phyloP scores from a whole-genome alignment of 306 rosid genomes.

The Citrullus amarus region DNA sequence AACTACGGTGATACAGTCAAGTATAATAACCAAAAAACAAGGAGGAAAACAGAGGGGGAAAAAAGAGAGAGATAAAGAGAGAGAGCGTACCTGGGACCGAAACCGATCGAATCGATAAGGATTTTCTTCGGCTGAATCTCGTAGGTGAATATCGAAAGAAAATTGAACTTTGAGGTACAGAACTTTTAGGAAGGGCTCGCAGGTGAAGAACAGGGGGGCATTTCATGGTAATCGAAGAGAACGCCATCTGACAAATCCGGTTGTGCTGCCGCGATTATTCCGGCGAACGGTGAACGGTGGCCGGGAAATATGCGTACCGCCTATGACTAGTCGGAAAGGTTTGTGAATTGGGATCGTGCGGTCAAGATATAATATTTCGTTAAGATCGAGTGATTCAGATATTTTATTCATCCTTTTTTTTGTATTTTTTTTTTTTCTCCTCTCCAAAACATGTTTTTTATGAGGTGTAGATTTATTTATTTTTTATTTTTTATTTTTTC shows the following conservation, averaged over 20 bases:
- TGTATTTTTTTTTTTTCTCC: too few species aligned
- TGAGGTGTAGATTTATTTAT: background rate
- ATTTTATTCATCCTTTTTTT: background rate
- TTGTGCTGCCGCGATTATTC: background rate
- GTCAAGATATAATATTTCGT: background rate
- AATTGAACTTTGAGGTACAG: slow-evolving; percentile 21
- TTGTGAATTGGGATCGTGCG: background rate
- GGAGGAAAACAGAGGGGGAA: background rate
- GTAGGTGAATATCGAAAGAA: slow-evolving; percentile 30
- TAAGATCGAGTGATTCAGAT: background rate
- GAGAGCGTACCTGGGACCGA: slow-evolving; percentile 42
- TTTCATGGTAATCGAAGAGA: slow-evolving; percentile 33
- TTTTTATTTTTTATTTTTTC: too few species aligned
- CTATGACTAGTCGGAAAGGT: background rate
- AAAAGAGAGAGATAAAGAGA: background rate
- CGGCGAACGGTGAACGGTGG: background rate
- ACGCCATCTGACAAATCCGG: slow-evolving; percentile 39
- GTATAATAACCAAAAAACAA: background rate
- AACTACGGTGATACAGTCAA: background rate
- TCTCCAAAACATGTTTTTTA: background rate
- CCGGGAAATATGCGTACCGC: background rate
- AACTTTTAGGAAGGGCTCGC: slow-evolving; percentile 13
- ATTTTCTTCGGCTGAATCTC: slow-evolving; percentile 25
- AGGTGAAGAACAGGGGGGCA: slow-evolving; percentile 34
- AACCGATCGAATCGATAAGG: slow-evolving; percentile 55